A percentile compares a stretch with the other conserved stretches of the same genome.
Conservation (phyloP, 2,329 filamentous ascomycete genomes). For the Curvularia verruculosa region DNA sequence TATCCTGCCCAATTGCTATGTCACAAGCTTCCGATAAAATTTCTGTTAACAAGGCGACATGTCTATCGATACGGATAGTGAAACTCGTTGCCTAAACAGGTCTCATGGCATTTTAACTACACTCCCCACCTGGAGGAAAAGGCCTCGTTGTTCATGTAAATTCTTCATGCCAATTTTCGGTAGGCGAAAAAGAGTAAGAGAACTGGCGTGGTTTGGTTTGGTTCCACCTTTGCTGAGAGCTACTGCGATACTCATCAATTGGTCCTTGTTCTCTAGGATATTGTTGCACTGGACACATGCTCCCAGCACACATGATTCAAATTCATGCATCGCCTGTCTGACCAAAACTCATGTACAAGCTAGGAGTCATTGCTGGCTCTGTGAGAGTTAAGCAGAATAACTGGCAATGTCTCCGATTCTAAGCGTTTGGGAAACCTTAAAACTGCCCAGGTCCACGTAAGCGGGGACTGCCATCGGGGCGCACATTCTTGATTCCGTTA, state of each 20-base stretch:
- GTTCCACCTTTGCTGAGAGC: not conserved
- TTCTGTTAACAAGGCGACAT: not conserved
- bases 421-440: not conserved
- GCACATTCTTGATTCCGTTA: not conserved
- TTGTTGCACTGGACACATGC: not conserved
- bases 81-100: not conserved
- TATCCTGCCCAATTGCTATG: not conserved
- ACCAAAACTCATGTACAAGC: not conserved
- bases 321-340: not conserved
- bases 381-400: not conserved
- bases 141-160: not conserved
- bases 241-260: not conserved
- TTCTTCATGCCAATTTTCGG: not conserved
- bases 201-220: not conserved
- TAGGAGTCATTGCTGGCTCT: not conserved
- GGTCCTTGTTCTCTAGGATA: not conserved
- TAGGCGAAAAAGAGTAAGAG: not conserved
- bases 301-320: not conserved
- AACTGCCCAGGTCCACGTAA: not conserved
- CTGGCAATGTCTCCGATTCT: not conserved
- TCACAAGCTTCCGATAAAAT: not conserved
- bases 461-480: not conserved
- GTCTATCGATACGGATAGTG: not conserved
- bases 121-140: not conserved
- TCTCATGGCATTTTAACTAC: not conserved